Evolutionary conservation across 306 rosid species (phyloP).

Genomic region (Calophaca sinica): DNA sequence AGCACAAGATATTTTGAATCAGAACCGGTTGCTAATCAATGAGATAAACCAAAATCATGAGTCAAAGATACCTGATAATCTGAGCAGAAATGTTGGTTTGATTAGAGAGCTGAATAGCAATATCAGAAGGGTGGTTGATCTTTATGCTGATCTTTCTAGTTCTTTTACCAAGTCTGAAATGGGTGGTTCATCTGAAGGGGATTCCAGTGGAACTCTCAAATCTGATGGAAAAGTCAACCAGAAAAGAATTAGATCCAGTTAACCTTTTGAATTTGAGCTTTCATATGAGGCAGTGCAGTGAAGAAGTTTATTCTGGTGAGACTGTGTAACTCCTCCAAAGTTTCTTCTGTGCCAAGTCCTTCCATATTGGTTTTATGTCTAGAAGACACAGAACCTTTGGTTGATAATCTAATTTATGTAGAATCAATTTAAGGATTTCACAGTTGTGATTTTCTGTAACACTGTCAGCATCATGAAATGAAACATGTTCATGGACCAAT

Average conservation of each 20-base stretch:
- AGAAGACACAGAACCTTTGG: slow-evolving; percentile 42
- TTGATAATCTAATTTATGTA: slow-evolving; percentile 39
- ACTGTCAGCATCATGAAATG: slow-evolving; percentile 36
- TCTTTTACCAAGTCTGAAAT: slow-evolving; percentile 65
- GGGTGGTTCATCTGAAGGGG: slow-evolving; percentile 73
- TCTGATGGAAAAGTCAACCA: slow-evolving; percentile 79
- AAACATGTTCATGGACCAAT: slow-evolving; percentile 37
- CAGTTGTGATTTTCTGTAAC: slow-evolving; percentile 51
- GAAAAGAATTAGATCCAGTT: slow-evolving; percentile 82
- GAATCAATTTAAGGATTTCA: slow-evolving; percentile 42
- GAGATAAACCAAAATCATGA: slow-evolving; percentile 93
- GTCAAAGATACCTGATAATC: slow-evolving; percentile 77
- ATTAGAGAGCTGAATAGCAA: slow-evolving; percentile 89
- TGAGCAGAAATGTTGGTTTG: slow-evolving; percentile 80
- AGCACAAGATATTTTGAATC: slow-evolving; percentile 92
- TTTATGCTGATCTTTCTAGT: slow-evolving; percentile 83
- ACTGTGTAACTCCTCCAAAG: slow-evolving; percentile 43
- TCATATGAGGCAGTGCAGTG: slow-evolving; percentile 40
- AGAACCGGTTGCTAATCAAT: slow-evolving; percentile 81
- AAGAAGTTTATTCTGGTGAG: slow-evolving; percentile 30
- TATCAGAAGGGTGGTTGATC: slow-evolving; percentile 92
- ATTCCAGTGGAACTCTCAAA: slow-evolving; percentile 73
- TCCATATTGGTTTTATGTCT: slow-evolving; percentile 40
- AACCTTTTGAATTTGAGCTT: slow-evolving; percentile 45
- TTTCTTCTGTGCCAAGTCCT: slow-evolving; percentile 39